Evolutionary conservation across 2,329 filamentous ascomycete species (phyloP), one percentile per base, ranked within the genome.

Genomic region (Fusarium armeniacum): DNA sequence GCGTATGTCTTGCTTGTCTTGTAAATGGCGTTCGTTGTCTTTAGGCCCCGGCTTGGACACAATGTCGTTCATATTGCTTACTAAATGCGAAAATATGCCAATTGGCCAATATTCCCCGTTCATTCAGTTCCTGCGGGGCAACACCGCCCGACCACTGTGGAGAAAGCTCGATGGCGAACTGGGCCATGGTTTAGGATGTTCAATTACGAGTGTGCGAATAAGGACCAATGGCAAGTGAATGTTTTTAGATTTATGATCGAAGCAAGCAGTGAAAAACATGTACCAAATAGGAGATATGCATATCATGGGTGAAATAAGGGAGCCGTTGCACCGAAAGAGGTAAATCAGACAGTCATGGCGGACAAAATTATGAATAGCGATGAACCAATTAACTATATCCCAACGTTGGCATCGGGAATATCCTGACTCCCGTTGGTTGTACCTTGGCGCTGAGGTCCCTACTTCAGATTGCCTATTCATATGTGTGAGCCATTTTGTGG

Each of bases 401-500:
- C 16, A 33, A 49, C 22, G 30, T 20, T 18, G n/a, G 32, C 47
- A 26, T 26, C 13, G 18, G 13, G 5, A 50, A 33, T 45, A 44
- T 35, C 22, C 24, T 44, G 30, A 40, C 28, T 40, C 28, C 44
- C 9, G 9, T 10, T 26, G 49, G 16, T 26, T 20, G 40, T 36
- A 33, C 15, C 30, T 41, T 44, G 35, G 33, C 22, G 49, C 11
- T 20, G 35, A 52, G 28, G 33, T 24, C 26, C 30, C 28, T 43
- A 30, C 47, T 47, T 58, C 36, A 52, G 41, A 22, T 32, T 56
- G 45, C 35, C 52, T 44, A 43, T 38, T 38, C 7, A 16, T 38
- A 18, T 28, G 26, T 38, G 50, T 63, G 62, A 46, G 43, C 46
- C 35, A 36, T 33, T 45, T 12, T 70, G 47, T 62, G 51, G 41